phyloP scores from a whole-genome alignment of 179 eudicot genomes.

The Beta macrorhiza region DNA sequence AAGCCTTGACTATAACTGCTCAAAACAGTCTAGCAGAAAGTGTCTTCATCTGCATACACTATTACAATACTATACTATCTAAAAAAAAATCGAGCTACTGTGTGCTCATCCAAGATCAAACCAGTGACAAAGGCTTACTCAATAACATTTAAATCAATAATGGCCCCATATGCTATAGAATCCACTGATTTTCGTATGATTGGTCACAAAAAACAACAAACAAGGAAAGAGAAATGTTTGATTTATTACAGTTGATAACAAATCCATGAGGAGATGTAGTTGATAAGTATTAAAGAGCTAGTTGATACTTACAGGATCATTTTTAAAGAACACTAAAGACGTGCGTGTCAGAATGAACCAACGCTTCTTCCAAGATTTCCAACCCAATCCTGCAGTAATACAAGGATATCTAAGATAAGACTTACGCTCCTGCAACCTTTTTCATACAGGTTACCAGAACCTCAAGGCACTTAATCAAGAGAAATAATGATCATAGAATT shows the following conservation, averaged over 20 bases:
- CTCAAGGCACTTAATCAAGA: neutral
- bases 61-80: neutral
- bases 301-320: conserved; percentile 79
- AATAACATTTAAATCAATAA: neutral
- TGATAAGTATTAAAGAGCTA: conserved; percentile 16
- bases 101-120: neutral
- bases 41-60: neutral
- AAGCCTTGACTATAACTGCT: neutral
- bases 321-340: conserved; percentile 94
- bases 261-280: neutral
- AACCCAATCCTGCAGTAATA: conserved; percentile 82
- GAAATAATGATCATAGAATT: neutral
- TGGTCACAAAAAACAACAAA: neutral
- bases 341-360: conserved; percentile 99
- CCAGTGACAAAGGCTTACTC: neutral
- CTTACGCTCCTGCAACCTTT: neutral
- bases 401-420: conserved; percentile 7
- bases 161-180: neutral
- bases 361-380: conserved; percentile 99
- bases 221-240: neutral
- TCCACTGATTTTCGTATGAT: neutral
- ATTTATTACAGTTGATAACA: neutral
- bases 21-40: neutral
- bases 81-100: neutral
- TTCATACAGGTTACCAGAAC: neutral